Conservation (phyloP, 1,139 yeast genomes). For the Scheffersomyces titani region DNA sequence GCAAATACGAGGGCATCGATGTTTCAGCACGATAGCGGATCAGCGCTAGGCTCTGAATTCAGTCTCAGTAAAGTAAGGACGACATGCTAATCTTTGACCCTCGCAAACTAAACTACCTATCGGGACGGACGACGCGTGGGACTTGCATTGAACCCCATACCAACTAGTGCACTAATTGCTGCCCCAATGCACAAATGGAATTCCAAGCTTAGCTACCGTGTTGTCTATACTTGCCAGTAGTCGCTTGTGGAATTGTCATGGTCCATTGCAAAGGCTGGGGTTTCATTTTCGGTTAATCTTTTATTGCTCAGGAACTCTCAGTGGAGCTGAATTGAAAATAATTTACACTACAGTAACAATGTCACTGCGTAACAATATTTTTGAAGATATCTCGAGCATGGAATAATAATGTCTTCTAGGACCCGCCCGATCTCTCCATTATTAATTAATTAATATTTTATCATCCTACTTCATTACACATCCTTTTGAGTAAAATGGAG, state of each 20-base stretch:
- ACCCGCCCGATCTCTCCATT: not conserved
- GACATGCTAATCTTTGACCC: not conserved
- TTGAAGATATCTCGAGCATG: not conserved
- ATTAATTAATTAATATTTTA: too few relatives aligned
- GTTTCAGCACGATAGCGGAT: not conserved
- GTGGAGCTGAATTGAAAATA: not conserved
- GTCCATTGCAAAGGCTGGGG: not conserved
- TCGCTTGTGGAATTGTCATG: not conserved
- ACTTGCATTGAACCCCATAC: not conserved
- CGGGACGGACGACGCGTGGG: not conserved
- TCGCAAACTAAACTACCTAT: not conserved
- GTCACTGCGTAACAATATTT: not conserved
- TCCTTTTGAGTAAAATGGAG: not conserved
- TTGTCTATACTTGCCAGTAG: too few relatives aligned
- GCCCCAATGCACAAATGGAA: not conserved
- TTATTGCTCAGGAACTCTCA: not conserved
- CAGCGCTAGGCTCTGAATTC: not conserved
- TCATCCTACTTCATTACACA: not conserved
- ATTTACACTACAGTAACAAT: not conserved
- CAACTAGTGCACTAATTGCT: not conserved
- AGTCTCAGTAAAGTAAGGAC: not conserved
- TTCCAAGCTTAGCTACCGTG: not conserved
- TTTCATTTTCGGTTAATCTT: not conserved
- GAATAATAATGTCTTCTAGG: not conserved
- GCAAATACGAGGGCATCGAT: not conserved